Evolutionary conservation across 495 filamentous ascomycete genomes (phyloP).

Genomic region (Penicillium paxilli): DNA sequence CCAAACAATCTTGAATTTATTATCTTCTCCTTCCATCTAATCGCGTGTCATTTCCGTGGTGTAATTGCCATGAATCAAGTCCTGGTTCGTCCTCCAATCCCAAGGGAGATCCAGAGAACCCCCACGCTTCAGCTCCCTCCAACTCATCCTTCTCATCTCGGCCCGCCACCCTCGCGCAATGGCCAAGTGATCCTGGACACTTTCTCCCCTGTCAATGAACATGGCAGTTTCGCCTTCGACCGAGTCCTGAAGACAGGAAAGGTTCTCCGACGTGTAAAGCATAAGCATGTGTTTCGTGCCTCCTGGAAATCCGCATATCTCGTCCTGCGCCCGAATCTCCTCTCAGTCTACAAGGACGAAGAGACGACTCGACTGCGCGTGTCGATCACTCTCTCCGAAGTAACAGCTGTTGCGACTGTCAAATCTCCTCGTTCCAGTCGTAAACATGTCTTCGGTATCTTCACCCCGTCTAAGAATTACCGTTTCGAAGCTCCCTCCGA

Average conservation of each 20-base stretch:
- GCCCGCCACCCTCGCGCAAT: constrained; percentile 32
- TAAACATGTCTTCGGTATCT: constrained; percentile 86
- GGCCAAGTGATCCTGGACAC: constrained; percentile 63
- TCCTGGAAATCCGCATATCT: constrained; percentile 88
- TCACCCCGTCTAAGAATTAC: constrained; percentile 87
- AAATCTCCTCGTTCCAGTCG: constrained; percentile 83
- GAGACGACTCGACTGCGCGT: constrained; percentile 85
- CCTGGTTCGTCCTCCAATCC: constrained; percentile 21
- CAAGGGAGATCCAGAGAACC: constrained; percentile 27
- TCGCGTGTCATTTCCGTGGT: neutral
- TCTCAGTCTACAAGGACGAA: constrained; percentile 92
- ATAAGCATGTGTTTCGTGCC: constrained; percentile 78
- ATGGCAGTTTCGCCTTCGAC: constrained; percentile 94
- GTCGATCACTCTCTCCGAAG: constrained; percentile 82
- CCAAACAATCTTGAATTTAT: too few species aligned
- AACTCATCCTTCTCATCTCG: constrained; percentile 14
- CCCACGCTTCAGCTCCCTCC: constrained; percentile 34
- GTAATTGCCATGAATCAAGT: constrained; percentile 24
- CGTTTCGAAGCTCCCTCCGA: constrained; percentile 75
- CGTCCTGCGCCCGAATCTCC: constrained; percentile 87
- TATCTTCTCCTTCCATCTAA: too few species aligned
- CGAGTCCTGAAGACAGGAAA: constrained; percentile 85
- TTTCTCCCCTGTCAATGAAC: constrained; percentile 84
- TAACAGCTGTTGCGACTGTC: constrained; percentile 85
- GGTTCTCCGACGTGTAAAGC: constrained; percentile 82